Evolutionary conservation across 306 rosid genomes (phyloP).

Genomic region (Lathyrus tuberosus): DNA sequence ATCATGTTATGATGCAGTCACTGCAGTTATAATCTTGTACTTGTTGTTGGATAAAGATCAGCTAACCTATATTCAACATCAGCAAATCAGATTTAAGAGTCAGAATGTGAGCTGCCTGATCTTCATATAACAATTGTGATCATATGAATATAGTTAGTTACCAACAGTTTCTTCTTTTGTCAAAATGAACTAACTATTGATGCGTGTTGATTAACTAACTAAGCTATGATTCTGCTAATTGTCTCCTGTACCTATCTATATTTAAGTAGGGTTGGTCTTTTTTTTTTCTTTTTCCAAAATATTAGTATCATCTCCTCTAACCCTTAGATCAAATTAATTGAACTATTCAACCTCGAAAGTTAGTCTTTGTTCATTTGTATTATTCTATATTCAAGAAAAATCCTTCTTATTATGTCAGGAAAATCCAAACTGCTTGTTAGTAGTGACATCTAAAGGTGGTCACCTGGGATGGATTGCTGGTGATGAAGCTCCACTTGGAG

Average conservation of each 20-base stretch:
- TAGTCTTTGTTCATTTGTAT: not conserved
- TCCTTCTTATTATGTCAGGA: constrained; percentile 53
- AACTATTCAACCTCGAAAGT: not conserved
- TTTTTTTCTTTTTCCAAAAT: not conserved
- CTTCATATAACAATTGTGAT: not conserved
- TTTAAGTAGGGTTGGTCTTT: not conserved
- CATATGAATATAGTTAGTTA: constrained; percentile 10
- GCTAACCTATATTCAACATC: not conserved
- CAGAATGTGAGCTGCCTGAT: not conserved
- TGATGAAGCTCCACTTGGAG: constrained; percentile 72
- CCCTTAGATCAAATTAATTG: not conserved
- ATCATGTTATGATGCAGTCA: not conserved
- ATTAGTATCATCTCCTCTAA: not conserved
- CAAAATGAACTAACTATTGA: not conserved
- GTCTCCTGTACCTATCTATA: not conserved
- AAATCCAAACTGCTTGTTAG: constrained; percentile 81
- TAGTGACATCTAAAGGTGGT: constrained; percentile 93
- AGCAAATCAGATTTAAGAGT: not conserved
- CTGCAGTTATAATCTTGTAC: not conserved
- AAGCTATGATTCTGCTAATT: not conserved
- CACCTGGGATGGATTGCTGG: constrained; percentile 99
- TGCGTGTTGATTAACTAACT: constrained; percentile 12
- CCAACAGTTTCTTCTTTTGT: not conserved
- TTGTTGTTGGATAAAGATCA: not conserved
- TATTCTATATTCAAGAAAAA: constrained; percentile 10